Evolutionary conservation across 2,329 filamentous ascomycete genomes (phyloP).

Genomic region (Pseudopyrenochaeta lycopersici): DNA sequence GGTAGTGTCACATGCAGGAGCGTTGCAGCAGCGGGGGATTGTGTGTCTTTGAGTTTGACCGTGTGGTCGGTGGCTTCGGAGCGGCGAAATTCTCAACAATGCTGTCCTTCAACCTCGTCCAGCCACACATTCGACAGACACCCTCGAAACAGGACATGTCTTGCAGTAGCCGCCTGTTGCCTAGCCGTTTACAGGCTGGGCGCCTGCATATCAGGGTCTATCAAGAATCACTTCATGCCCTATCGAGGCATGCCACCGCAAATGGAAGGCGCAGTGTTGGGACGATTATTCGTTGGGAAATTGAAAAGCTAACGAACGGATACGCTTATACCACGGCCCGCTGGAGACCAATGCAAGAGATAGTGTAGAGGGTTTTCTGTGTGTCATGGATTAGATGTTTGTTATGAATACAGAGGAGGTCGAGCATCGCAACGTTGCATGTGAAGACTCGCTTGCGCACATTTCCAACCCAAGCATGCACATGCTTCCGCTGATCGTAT

Average conservation of each 20-base stretch:
- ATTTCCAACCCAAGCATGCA: neutral
- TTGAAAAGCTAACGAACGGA: constrained; percentile 12
- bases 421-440: neutral
- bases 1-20: neutral
- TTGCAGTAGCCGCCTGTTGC: neutral
- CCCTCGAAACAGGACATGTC: neutral
- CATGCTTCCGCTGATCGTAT: neutral
- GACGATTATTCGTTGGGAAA: constrained; percentile 13
- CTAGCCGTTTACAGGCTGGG: neutral
- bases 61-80: constrained; percentile 3
- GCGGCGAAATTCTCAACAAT: constrained; percentile 24
- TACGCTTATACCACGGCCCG: constrained; percentile 24
- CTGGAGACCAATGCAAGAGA: constrained; percentile 9
- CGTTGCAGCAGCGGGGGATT: neutral
- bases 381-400: constrained; percentile 5
- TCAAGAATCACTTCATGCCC: neutral
- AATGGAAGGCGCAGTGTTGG: neutral
- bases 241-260: neutral
- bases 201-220: constrained; percentile 7
- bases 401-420: neutral
- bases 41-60: constrained; percentile 1
- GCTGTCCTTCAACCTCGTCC: neutral
- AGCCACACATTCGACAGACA: constrained; percentile 6
- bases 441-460: neutral
- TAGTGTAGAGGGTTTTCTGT: constrained; percentile 4